Evolutionary conservation across 352 stramenopile genomes (phyloP).

Genomic region (Bremia lactucae): DNA sequence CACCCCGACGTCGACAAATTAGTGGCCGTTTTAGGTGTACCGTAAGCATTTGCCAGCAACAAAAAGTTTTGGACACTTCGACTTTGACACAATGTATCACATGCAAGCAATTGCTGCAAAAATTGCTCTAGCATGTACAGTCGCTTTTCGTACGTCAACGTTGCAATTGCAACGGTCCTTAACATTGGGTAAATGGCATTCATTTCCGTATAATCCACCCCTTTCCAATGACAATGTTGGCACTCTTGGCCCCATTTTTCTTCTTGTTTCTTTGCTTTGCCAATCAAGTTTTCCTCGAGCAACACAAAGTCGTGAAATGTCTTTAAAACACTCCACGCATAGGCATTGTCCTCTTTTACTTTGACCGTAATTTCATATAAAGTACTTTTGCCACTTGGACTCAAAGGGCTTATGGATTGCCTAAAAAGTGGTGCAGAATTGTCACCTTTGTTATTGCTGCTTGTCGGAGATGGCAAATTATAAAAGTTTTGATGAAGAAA

Average conservation of each 20-base stretch:
- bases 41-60: conserved; percentile 26
- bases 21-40: conserved; percentile 1
- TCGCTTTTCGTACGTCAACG: conserved; percentile 51
- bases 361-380: conserved; percentile 60
- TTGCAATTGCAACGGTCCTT: conserved; percentile 25
- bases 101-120: conserved; percentile 55
- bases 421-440: background rate
- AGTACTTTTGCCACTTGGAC: conserved; percentile 8
- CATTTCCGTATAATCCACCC: conserved; percentile 64
- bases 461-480: conserved; percentile 3
- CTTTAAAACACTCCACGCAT: conserved; percentile 62
- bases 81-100: conserved; percentile 68
- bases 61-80: conserved; percentile 68
- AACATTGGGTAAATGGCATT: conserved; percentile 31
- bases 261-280: conserved; percentile 64
- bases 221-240: conserved; percentile 44
- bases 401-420: conserved; percentile 4
- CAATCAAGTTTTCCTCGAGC: conserved; percentile 51
- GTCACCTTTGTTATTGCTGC: conserved; percentile 3
- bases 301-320: conserved; percentile 59
- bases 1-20: conserved; percentile 7
- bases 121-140: conserved; percentile 56
- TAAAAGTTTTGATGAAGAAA: too few relatives aligned
- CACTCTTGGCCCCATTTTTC: conserved; percentile 41
- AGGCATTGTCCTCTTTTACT: conserved; percentile 37